Evolutionary conservation across 2,329 filamentous ascomycete species (phyloP).

Genomic region (Penicillium sumatraense): DNA sequence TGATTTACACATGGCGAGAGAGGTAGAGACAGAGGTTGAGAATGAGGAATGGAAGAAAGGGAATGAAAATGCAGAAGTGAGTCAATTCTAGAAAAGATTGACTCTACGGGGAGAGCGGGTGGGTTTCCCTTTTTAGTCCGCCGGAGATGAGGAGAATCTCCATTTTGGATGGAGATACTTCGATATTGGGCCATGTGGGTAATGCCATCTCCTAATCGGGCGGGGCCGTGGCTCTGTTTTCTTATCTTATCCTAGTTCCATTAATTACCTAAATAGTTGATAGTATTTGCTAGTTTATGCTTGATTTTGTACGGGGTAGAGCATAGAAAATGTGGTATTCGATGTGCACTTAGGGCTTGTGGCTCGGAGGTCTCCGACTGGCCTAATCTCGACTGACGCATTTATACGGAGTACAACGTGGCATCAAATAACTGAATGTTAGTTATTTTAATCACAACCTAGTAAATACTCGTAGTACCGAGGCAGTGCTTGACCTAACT

Average conservation of each 20-base stretch:
- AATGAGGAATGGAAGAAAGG: background rate
- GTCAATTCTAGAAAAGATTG: background rate
- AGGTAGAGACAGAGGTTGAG: background rate
- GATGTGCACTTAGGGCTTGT: too few relatives aligned
- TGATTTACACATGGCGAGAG: conserved; percentile 58
- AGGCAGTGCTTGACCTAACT: background rate
- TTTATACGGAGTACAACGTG: too few relatives aligned
- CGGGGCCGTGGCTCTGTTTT: conserved; percentile 14
- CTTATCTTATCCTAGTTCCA: conserved; percentile 5
- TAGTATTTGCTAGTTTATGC: too few relatives aligned
- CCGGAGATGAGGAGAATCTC: background rate
- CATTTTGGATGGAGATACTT: background rate
- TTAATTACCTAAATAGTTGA: too few relatives aligned
- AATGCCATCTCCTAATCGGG: conserved; percentile 11
- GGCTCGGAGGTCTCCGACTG: conserved; percentile 2
- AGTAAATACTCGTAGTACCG: too few relatives aligned
- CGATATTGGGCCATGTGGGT: conserved; percentile 1
- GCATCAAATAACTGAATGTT: too few relatives aligned
- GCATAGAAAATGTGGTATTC: too few relatives aligned
- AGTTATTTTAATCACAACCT: too few relatives aligned
- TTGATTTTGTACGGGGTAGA: too few relatives aligned
- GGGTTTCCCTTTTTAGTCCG: background rate
- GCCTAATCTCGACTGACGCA: background rate
- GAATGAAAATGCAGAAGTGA: too few relatives aligned
- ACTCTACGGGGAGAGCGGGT: background rate